These are phyloP conservation scores for Pyronema omphalodes DNA, from an alignment of 495 filamentous ascomycete genomes.

Conservation along the genomic window DNA sequence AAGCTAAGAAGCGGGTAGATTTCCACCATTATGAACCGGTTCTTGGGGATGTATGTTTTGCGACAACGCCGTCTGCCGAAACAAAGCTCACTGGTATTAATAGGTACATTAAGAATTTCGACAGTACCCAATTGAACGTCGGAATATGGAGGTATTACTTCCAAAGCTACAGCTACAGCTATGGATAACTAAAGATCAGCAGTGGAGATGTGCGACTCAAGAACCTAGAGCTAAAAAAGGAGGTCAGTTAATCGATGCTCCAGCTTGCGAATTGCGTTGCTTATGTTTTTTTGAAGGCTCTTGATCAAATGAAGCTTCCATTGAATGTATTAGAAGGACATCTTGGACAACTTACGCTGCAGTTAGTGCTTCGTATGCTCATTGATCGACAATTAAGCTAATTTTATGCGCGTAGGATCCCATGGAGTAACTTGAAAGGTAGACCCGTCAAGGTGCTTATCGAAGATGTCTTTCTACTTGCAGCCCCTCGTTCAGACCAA, in stretches of 20 bases:
- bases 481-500: slow-evolving; percentile 81
- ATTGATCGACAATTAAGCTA: background rate
- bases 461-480: slow-evolving; percentile 87
- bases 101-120: slow-evolving; percentile 76
- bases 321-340: slow-evolving; percentile 94
- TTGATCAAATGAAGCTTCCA: slow-evolving; percentile 88
- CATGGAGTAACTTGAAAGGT: slow-evolving; percentile 87
- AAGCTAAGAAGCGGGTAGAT: slow-evolving; percentile 10
- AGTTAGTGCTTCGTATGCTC: background rate
- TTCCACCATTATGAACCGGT: slow-evolving; percentile 90
- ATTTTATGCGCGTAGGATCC: slow-evolving; percentile 38
- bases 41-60: slow-evolving; percentile 77
- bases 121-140: slow-evolving; percentile 86
- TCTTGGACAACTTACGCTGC: slow-evolving; percentile 67
- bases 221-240: slow-evolving; percentile 75
- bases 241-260: slow-evolving; percentile 25
- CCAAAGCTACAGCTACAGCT: background rate
- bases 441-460: slow-evolving; percentile 88
- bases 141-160: slow-evolving; percentile 60
- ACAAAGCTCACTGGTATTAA: background rate
- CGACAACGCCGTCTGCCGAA: background rate
- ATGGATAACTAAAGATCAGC: background rate
- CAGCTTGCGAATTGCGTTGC: background rate
- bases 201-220: slow-evolving; percentile 81
- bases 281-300: slow-evolving; percentile 33